These are phyloP conservation scores for Aspergillus unguis DNA, from an alignment of 2,329 filamentous ascomycete genomes.

Conservation along the genomic window DNA sequence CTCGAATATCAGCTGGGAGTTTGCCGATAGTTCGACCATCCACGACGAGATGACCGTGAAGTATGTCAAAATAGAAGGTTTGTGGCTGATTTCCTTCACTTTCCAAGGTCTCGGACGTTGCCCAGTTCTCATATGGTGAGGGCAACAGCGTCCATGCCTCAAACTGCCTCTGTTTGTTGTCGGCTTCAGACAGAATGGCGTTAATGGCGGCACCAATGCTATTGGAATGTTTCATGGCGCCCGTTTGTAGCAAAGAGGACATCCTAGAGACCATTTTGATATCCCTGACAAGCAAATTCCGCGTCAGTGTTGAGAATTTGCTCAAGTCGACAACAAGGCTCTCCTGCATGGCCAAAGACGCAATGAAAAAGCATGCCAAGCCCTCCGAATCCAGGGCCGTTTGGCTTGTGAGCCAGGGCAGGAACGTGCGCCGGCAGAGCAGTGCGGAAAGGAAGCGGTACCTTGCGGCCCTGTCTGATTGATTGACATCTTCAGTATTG, in stretches of 20 bases:
- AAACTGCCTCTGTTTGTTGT: constrained; percentile 17
- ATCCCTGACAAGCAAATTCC: constrained; percentile 47
- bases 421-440: constrained; percentile 53
- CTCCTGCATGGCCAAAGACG: constrained; percentile 48
- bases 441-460: constrained; percentile 57
- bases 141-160: constrained; percentile 23
- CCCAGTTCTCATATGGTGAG: constrained; percentile 28
- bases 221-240: constrained; percentile 30
- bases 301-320: constrained; percentile 32
- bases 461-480: constrained; percentile 36
- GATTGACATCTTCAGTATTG: constrained; percentile 36
- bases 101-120: constrained; percentile 29
- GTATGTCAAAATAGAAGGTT: constrained; percentile 43
- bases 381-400: constrained; percentile 8
- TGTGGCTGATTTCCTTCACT: constrained; percentile 31
- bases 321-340: constrained; percentile 40
- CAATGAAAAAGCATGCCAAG: constrained; percentile 35
- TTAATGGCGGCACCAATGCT: constrained; percentile 38
- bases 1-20: constrained; percentile 52
- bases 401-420: constrained; percentile 7
- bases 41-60: constrained; percentile 50
- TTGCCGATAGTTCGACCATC: constrained; percentile 50
- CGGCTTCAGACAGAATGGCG: constrained; percentile 43
- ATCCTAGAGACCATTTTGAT: constrained; percentile 44
- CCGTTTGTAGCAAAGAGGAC: constrained; percentile 30